Evolutionary conservation across 345 rosid genomes (phyloP), one percentile per base, ranked within the genome.

Genomic region (Lumnitzera racemosa): DNA sequence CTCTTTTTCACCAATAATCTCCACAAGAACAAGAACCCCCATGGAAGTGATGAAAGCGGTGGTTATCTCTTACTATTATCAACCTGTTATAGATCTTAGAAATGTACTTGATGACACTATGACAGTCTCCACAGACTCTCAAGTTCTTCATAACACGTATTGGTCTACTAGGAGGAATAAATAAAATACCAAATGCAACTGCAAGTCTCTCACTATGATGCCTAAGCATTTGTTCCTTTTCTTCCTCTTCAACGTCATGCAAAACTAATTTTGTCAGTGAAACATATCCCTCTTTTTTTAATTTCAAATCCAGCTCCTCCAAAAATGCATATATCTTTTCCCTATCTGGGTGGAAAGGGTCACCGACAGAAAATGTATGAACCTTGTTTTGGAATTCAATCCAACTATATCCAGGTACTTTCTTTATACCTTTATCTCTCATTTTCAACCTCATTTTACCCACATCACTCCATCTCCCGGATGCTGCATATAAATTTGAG

Each of bases 171-270:
- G 56, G 51, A 46, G 74, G 78, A 16, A 70, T 56, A 17, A 53
- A 66, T 65, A 74, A 61, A 54, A 66, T 65, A 41, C 74, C 78
- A 59, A 74, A 74, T 53, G 74, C 78, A 20, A 74, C 71, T 43
- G 78, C 78, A 24, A 70, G 56, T 52, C 72, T 74, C 63, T 70
- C 78, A 27, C 78, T 74, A 51, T 74, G 72, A 48, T 70, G 66
- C 62, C 63, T 69, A 12, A 70, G 78, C 53, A 74, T 74, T 47
- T 63, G 72, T 60, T 74, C 72, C 69, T 74, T 74, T 48, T 63
- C 65, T 16, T 60, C 29, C 27, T 66, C 71, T 51, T 74, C 78
- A 51, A 66, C 64, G 24, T 74, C 78, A 36, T 62, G 69, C 46
- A 68, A 59, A 53, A 74, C 63, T 15, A 52, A 41, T 50, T 74